Base-by-base conservation (phyloP, 2,329 filamentous ascomycete genomes). In the Myrmaecium sp. region DNA sequence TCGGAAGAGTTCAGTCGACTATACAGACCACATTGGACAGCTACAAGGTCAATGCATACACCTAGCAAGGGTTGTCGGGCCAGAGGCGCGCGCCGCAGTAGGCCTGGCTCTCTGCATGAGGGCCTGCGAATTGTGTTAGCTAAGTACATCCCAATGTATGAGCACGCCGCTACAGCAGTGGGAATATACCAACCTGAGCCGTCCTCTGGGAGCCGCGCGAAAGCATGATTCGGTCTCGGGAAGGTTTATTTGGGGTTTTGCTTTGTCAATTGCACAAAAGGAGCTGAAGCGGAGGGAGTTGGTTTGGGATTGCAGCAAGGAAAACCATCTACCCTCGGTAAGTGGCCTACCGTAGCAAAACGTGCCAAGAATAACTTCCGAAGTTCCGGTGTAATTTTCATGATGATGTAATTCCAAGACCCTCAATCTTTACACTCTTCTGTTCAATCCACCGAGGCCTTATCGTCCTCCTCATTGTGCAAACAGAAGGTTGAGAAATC, bases 41-140 rank as follows among this genome's bases (percentile, higher is more conserved):
- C 19, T 14, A 17, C 14, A 11, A 18, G 19, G 16, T 34, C 27
- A 8, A n/a, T 34, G 48, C 63, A 44, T 62, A 70, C 66, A 61
- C 55, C 66, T 58, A 34, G 62, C 54, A 35, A 60, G 55, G 43
- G 64, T 51, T 35, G 60, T 57, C 38, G 60, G 58, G 39, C 57
- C 60, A 42, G 52, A 49, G 38, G 55, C 41, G 45, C 57, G 58
- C 51, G 44, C 46, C 37, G 57, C 43, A 35, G 55, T 49, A 43
- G 54, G 53, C 43, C 55, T 52, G 43, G 57, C 58, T 49, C 57
- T 58, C 51, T 64, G 64, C 51, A 69, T 57, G 44, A 70, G 57
- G 45, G 60, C 61, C 66, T 70, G 44, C 17, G 30, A 25, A 28
- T 33, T 32, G 36, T 30, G 34, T 48, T 43, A 50, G 44, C 36